Base-by-base conservation (phyloP, 2,329 filamentous ascomycete genomes). In the Zymoseptoria crescenta region DNA sequence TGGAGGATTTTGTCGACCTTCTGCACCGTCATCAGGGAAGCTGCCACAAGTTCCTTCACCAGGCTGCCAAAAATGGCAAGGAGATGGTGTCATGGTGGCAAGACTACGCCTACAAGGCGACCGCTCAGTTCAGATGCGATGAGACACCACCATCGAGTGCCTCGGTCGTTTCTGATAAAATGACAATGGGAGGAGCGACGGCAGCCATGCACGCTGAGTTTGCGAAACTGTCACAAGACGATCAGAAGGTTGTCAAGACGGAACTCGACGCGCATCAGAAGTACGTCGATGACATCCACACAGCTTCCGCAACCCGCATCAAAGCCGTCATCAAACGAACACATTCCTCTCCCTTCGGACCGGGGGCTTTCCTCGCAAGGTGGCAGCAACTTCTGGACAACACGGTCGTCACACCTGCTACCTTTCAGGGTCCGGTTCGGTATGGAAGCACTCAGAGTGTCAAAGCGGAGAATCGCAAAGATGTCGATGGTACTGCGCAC, bases 331-430 rank as follows among this genome's bases (percentile, higher is more conserved):
- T 89, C 51, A 77, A 68, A 49, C 63, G 68, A 50, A 64, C 67
- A 48, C 61, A 67, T 45, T 68, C 71, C 3, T 77, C 75, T 41
- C 80, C 81, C 56, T 79, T 78, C 24, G 88, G 87, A 0, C 88
- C 89, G 0, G 89, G 89, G 1, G 82, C 87, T 52, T 92, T 88
- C 68, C 80, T 91, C 24, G 79, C 83, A 1, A 81, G 84, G 54
- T 92, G 89, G 88, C 86, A 91, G 69, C 77, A 81, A 0, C 76
- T 91, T 6, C 76, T 92, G 2, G 86, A 91, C 69, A 76, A 80
- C n/a, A 89, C 88, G 0, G 72, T 80, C 52, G 85, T 92, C 61
- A 88, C 87, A 1, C 87, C 89, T 0, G 79, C 75, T 0, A 77
- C 74, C 1, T 71, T 77, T 1, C 52, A 68, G 21, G 86, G 86